These are phyloP conservation scores for Paramyrothecium roridum DNA, from an alignment of 2,329 filamentous ascomycete genomes.

Conservation along the genomic window DNA sequence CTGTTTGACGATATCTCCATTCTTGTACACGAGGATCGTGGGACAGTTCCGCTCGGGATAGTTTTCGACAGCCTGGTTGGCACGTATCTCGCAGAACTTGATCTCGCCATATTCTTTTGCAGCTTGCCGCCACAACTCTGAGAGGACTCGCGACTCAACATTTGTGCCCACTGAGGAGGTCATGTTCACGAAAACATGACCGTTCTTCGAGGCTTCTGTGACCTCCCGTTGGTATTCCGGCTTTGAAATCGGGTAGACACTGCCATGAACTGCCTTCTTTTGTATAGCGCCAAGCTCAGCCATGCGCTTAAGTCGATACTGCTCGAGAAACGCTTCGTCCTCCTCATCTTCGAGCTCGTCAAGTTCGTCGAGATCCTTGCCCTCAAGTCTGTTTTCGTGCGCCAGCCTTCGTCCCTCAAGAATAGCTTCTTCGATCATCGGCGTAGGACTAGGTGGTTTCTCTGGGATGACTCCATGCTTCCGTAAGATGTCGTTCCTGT, in stretches of 20 bases:
- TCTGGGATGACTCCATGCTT: conserved; percentile 98
- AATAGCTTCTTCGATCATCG: conserved; percentile 93
- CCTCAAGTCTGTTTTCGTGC: conserved; percentile 88
- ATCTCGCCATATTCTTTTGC: conserved; percentile 86
- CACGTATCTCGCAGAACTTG: conserved; percentile 96
- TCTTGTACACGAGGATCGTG: conserved; percentile 87
- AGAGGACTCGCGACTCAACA: conserved; percentile 77
- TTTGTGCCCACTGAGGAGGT: conserved; percentile 77
- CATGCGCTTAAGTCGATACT: conserved; percentile 84
- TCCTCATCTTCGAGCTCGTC: conserved; percentile 93
- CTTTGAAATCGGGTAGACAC: conserved; percentile 91
- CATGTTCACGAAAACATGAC: conserved; percentile 72
- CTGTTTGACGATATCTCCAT: conserved; percentile 89
- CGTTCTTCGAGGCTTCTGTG: conserved; percentile 79
- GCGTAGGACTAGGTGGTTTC: conserved; percentile 91
- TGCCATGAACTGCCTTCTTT: conserved; percentile 77
- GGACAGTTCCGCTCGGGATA: conserved; percentile 95
- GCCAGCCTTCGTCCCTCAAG: conserved; percentile 77
- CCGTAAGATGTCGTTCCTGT: conserved; percentile 95
- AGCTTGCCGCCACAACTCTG: conserved; percentile 81
- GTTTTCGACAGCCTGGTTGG: conserved; percentile 89
- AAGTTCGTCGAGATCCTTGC: conserved; percentile 91
- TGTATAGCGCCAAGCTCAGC: conserved; percentile 74
- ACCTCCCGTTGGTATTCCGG: conserved; percentile 90
- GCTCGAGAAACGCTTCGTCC: conserved; percentile 86